These are phyloP conservation scores for Blastomyces gilchristii DNA, from an alignment of 2,329 filamentous ascomycete species.

Conservation along the genomic window DNA sequence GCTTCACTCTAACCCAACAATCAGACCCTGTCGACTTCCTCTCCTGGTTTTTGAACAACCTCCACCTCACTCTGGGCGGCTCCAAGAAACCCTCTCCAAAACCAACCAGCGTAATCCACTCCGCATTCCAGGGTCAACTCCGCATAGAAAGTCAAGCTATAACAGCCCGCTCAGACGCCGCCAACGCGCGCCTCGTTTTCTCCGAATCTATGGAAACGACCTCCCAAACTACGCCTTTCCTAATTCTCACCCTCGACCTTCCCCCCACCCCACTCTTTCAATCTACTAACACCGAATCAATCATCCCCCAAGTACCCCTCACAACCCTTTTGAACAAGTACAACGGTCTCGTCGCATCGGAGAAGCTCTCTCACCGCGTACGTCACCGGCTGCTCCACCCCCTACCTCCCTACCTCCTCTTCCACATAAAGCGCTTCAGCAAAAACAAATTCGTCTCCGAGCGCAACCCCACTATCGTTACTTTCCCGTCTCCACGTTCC, in stretches of 20 bases:
- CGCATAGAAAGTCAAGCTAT: slow-evolving; percentile 91
- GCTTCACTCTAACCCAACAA: slow-evolving; percentile 80
- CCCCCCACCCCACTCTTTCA: slow-evolving; percentile 90
- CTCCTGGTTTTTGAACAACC: slow-evolving; percentile 93
- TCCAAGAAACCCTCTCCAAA: slow-evolving; percentile 69
- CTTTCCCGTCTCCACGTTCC: slow-evolving; percentile 72
- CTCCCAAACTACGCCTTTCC: slow-evolving; percentile 65
- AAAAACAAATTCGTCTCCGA: slow-evolving; percentile 94
- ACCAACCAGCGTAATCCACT: slow-evolving; percentile 66
- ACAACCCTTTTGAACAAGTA: slow-evolving; percentile 81
- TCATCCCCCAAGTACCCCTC: slow-evolving; percentile 71
- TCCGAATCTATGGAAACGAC: slow-evolving; percentile 80
- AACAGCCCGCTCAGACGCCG: slow-evolving; percentile 72
- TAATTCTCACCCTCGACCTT: slow-evolving; percentile 87
- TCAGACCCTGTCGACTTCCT: slow-evolving; percentile 95
- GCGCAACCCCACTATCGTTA: slow-evolving; percentile 96
- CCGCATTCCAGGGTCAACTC: slow-evolving; percentile 84
- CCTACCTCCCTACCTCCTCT: slow-evolving; percentile 77
- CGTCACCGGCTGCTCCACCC: slow-evolving; percentile 85
- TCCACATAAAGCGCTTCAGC: slow-evolving; percentile 95
- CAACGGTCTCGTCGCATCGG: slow-evolving; percentile 76
- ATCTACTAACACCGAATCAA: slow-evolving; percentile 86
- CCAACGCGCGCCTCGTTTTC: slow-evolving; percentile 78
- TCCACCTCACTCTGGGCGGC: slow-evolving; percentile 84
- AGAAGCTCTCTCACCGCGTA: slow-evolving; percentile 77